These are phyloP conservation scores for Smittium culicis DNA, from an alignment of 371 early-diverging fungal genomes.

Conservation along the genomic window DNA sequence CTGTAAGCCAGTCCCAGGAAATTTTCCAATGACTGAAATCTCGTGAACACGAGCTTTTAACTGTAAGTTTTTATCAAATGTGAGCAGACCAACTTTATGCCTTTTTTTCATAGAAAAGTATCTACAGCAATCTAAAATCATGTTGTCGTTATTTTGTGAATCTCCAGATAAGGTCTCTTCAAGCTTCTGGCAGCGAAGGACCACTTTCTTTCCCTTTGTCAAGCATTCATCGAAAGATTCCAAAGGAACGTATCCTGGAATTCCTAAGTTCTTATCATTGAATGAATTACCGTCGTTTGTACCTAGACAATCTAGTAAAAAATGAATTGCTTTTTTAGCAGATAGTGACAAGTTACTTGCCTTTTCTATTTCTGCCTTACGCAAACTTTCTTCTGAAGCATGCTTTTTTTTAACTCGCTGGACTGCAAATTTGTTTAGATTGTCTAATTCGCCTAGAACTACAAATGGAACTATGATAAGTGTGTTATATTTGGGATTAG, in stretches of 20 bases:
- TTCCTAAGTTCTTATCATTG: no score
- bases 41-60: slow-evolving; percentile 10
- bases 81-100: neutral
- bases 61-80: slow-evolving; percentile 8
- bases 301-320: neutral
- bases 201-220: neutral
- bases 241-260: no score
- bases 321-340: neutral
- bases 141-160: neutral
- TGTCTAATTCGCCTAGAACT: slow-evolving; percentile 10
- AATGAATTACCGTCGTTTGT: no score
- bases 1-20: neutral
- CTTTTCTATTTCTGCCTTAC: neutral
- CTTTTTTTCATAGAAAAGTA: slow-evolving; percentile 7
- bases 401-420: neutral
- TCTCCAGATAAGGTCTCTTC: neutral
- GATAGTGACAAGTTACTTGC: neutral
- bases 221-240: no score
- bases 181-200: neutral
- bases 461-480: slow-evolving; percentile 9
- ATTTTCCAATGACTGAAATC: neutral
- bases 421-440: slow-evolving; percentile 6
- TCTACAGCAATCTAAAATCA: slow-evolving; percentile 11
- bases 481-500: neutral
- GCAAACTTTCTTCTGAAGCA: neutral